Percentiles rank a stretch among this genome's conserved stretches.
phyloP scores from a whole-genome alignment of 805 yeast genomes.

The Yamadazyma paraphyllophila region DNA sequence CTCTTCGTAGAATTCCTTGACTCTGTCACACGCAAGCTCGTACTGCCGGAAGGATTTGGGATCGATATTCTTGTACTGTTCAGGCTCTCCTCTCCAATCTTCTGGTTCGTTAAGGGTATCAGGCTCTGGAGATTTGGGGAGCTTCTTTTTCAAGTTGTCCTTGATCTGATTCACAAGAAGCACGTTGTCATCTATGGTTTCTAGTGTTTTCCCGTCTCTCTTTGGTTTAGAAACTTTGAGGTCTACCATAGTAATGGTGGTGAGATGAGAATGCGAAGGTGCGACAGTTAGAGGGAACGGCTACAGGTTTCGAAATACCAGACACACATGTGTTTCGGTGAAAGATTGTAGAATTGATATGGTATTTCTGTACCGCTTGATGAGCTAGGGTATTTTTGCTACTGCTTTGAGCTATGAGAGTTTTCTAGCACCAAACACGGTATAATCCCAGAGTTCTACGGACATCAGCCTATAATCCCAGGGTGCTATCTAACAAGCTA shows the following conservation, averaged over 20 bases:
- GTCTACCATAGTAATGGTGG: conserved; percentile 1
- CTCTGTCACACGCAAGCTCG: conserved; percentile 67
- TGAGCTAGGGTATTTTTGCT: too few species aligned
- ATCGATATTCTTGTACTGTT: conserved; percentile 32
- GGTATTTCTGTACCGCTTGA: too few species aligned
- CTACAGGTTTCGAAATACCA: neutral
- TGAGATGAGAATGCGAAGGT: neutral
- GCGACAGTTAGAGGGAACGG: too few species aligned
- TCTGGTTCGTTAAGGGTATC: conserved; percentile 1
- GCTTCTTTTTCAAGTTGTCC: conserved; percentile 11
- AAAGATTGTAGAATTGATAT: too few species aligned
- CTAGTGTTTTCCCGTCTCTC: conserved; percentile 18
- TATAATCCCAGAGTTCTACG: too few species aligned
- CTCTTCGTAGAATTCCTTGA: conserved; percentile 61
- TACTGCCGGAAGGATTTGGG: conserved; percentile 56
- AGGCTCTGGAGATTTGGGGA: neutral
- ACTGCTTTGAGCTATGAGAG: too few species aligned
- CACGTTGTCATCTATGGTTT: conserved; percentile 28
- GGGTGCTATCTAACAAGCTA: too few species aligned
- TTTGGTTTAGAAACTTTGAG: conserved; percentile 2
- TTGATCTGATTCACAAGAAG: conserved; percentile 23
- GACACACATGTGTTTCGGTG: too few species aligned
- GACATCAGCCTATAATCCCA: too few species aligned
- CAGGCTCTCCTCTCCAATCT: conserved; percentile 29
- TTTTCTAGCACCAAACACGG: too few species aligned